A percentile compares a stretch with the other conserved stretches of the same genome.
Conservation (phyloP, 495 filamentous ascomycete species). For the Schizothecium vesticola region DNA sequence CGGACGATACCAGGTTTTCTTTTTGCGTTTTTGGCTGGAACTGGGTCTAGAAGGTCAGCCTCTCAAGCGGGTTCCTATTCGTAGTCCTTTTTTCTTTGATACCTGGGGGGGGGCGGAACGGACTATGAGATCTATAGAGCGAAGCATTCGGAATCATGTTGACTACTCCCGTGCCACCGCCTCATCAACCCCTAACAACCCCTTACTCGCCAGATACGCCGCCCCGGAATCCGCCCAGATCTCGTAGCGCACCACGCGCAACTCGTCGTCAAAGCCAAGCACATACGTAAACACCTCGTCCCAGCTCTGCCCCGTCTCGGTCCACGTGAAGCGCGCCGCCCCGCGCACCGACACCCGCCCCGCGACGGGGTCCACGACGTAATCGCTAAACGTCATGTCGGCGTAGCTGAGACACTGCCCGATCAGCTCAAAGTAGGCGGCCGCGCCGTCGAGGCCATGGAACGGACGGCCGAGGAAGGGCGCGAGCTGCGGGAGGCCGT, state of each 20-base stretch:
- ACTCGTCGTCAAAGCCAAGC: constrained; percentile 39
- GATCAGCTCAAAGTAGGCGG: constrained; percentile 46
- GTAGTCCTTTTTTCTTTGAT: background rate
- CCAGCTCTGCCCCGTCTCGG: constrained; percentile 48
- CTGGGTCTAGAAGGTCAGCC: background rate
- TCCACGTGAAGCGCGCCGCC: constrained; percentile 46
- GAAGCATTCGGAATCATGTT: background rate
- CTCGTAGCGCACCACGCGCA: constrained; percentile 48
- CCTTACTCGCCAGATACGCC: constrained; percentile 52
- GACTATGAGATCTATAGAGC: background rate
- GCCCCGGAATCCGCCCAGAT: constrained; percentile 64
- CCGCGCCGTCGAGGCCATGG: constrained; percentile 42
- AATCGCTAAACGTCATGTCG: constrained; percentile 49
- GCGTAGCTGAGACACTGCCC: constrained; percentile 36
- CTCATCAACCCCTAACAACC: constrained; percentile 12
- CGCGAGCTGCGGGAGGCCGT: constrained; percentile 46
- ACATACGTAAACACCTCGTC: constrained; percentile 55
- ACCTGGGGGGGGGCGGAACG: background rate
- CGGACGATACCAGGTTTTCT: background rate
- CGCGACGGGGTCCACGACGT: constrained; percentile 44
- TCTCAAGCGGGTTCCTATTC: background rate
- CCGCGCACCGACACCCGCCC: constrained; percentile 47
- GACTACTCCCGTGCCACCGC: background rate
- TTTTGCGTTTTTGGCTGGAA: background rate
- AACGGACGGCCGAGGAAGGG: constrained; percentile 57